Base-by-base conservation (phyloP, 169 alveolate genomes). In the Eimeria praecox region DNA sequence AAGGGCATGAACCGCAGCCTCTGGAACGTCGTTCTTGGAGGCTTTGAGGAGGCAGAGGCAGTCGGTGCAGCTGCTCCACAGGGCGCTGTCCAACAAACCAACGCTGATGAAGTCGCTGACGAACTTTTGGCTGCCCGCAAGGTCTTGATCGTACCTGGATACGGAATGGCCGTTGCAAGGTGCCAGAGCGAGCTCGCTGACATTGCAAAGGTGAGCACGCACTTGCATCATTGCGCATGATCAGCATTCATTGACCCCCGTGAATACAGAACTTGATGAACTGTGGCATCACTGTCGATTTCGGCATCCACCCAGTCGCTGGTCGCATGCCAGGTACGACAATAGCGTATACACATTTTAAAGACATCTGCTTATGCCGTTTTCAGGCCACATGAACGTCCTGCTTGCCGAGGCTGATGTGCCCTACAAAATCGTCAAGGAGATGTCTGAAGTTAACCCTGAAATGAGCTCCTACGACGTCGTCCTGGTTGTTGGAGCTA, bases 271-370 rank as follows among this genome's bases (percentile, higher is more conserved):
- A 77, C 95, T 95, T 98, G 91, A 95, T 96, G 86, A 96, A 97
- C 59, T 95, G 98, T 40, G 98, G 98, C 86, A 96, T 97, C 40
- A 96, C 97, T 46, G 99, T 99, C 56, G 98, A 98, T 95, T 99
- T 99, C 96, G 99, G 99, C 85, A 98, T 99, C 89, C 99, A 99
- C 95, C 99, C 99, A 52, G 99, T 99, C 90, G 99, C 99, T 35
- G 99, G 99, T 69, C 98, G 99, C 97, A 98, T 99, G 99, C 99
- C 98, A 38, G 97, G 96, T 88, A 95, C 46, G 49, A 38, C 89
- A 16, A 4, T 30, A 0, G 18, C n/a, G 42, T 14, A 2, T 8
- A 33, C 27, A 27, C 20, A 9, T 87, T 59, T 49, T 24, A 33
- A 12, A 1, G 10, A 20, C 46, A 3, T 35, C 59, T 38, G 6